Conservation (phyloP, 192 early-diverging fungal species). For the Coemansia sp. region DNA sequence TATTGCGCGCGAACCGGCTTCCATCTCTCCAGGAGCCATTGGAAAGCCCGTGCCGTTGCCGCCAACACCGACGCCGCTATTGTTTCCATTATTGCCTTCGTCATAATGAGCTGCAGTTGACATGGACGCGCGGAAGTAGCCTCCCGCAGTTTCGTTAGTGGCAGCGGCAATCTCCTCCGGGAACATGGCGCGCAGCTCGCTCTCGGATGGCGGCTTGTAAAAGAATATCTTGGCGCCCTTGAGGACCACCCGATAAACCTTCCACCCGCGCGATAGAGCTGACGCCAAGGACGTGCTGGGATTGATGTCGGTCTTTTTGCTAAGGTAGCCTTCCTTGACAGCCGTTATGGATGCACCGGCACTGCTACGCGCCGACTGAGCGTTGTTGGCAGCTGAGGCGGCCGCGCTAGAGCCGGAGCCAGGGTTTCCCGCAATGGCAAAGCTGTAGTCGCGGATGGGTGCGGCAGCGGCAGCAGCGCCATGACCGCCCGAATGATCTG, state of each 20-base stretch:
- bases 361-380: conserved; percentile 44
- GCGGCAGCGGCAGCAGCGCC: background rate
- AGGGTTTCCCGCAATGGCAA: conserved; percentile 38
- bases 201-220: conserved; percentile 64
- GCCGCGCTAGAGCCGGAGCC: conserved; percentile 9
- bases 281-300: conserved; percentile 59
- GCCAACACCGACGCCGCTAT: background rate
- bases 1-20: conserved; percentile 55
- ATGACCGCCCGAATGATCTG: background rate
- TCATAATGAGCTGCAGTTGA: conserved; percentile 27
- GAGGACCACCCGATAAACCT: conserved; percentile 70
- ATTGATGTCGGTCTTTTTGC: conserved; percentile 72
- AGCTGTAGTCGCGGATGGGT: conserved; percentile 49
- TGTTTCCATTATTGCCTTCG: background rate
- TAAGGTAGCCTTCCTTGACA: conserved; percentile 66
- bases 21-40: conserved; percentile 60
- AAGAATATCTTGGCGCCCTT: conserved; percentile 76
- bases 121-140: conserved; percentile 40
- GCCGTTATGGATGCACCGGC: conserved; percentile 26
- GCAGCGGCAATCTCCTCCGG: conserved; percentile 54
- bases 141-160: conserved; percentile 51
- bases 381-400: background rate
- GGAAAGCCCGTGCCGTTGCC: conserved; percentile 44
- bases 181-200: conserved; percentile 56
- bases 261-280: conserved; percentile 67